Percentiles rank a stretch among this genome's conserved stretches.
Conservation (phyloP, 805 yeast genomes). For the Candida endomychidarum region DNA sequence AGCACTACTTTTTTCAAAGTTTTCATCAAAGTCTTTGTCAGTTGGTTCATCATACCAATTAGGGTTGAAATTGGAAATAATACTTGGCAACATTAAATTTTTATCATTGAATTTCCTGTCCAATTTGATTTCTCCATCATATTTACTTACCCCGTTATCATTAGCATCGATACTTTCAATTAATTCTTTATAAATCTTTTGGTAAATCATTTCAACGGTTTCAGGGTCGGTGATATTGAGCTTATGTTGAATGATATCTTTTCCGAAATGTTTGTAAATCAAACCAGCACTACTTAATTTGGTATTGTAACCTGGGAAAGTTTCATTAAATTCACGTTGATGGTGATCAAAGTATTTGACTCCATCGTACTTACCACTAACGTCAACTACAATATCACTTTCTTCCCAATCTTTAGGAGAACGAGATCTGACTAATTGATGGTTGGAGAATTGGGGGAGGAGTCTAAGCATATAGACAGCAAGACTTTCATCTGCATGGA, state of each 20-base stretch:
- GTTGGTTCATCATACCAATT: slow-evolving; percentile 72
- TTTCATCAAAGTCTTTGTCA: slow-evolving; percentile 64
- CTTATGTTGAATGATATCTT: slow-evolving; percentile 56
- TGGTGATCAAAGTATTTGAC: slow-evolving; percentile 91
- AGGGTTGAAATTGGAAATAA: slow-evolving; percentile 82
- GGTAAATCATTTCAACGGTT: slow-evolving; percentile 59
- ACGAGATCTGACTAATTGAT: slow-evolving; percentile 79
- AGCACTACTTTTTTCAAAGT: slow-evolving; percentile 68
- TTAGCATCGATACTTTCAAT: slow-evolving; percentile 93
- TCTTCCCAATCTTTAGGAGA: slow-evolving; percentile 77
- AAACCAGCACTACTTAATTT: slow-evolving; percentile 93
- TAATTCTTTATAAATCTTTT: slow-evolving; percentile 80
- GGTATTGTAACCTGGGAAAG: slow-evolving; percentile 65
- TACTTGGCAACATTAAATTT: slow-evolving; percentile 72
- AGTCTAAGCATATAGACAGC: slow-evolving; percentile 84
- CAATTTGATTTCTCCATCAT: slow-evolving; percentile 42
- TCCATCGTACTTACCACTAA: slow-evolving; percentile 87
- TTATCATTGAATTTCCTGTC: slow-evolving; percentile 69
- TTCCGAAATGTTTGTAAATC: slow-evolving; percentile 83
- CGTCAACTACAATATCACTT: slow-evolving; percentile 93
- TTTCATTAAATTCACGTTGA: slow-evolving; percentile 84
- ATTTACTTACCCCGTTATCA: slow-evolving; percentile 87
- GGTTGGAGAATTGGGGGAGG: slow-evolving; percentile 65
- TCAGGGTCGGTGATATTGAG: slow-evolving; percentile 33
- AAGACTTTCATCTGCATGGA: slow-evolving; percentile 95